Evolutionary conservation across 352 stramenopile genomes (phyloP).

Genomic region (Pythium dissotocum): DNA sequence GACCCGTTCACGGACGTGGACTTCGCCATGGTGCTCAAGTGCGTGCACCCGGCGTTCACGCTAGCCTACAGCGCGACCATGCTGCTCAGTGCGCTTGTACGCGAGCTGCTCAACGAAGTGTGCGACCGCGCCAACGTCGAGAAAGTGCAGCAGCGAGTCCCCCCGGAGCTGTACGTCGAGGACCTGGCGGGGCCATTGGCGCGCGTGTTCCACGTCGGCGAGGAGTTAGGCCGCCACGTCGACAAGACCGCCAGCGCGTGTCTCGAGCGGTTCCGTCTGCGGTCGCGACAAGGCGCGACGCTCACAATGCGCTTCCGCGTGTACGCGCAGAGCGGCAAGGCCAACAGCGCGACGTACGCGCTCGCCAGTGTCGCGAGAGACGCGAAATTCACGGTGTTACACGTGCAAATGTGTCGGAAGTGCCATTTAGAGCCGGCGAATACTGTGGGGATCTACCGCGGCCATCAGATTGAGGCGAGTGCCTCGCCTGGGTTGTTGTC

Average conservation of each 20-base stretch:
- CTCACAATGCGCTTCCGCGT: constrained; percentile 47
- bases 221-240: constrained; percentile 5
- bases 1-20: constrained; percentile 63
- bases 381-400: constrained; percentile 34
- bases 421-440: constrained; percentile 30
- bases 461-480: constrained; percentile 40
- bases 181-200: constrained; percentile 15
- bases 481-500: constrained; percentile 35
- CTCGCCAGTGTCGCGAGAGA: constrained; percentile 40
- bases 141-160: constrained; percentile 29
- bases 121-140: constrained; percentile 48
- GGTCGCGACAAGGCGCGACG: constrained; percentile 39
- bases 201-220: constrained; percentile 19
- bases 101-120: constrained; percentile 46
- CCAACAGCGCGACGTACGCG: constrained; percentile 20
- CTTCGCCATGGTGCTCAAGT: constrained; percentile 62
- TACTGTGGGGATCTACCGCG: constrained; percentile 45
- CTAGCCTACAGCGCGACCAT: constrained; percentile 54
- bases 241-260: constrained; percentile 8
- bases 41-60: constrained; percentile 59
- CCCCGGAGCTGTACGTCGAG: constrained; percentile 38
- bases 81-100: constrained; percentile 49
- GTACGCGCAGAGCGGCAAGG: constrained; percentile 27
- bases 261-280: constrained; percentile 36
- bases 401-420: constrained; percentile 45